Evolutionary conservation across 139 green algal species (phyloP), one percentile per base, ranked within the genome.

Genomic region (Tetraselmis striata): DNA sequence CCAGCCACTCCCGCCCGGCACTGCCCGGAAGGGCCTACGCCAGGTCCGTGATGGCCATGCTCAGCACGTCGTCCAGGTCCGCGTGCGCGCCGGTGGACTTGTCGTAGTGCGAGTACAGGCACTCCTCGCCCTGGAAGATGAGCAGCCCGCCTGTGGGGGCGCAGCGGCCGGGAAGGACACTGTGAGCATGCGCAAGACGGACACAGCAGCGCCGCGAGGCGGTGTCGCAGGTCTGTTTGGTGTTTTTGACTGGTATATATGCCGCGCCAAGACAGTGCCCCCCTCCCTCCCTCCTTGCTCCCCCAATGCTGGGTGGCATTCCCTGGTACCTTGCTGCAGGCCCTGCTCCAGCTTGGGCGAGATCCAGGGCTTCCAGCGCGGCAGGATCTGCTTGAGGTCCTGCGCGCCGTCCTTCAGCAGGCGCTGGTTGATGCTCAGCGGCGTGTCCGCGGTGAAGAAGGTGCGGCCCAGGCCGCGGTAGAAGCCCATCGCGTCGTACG

Each of bases 81-180:
- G 83, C 85, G 81, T 89, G 83, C 26, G 78, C 83, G 2, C 83
- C 83, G 1, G 85, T 86, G 31, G 31, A 32, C 30, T 76, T 23
- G 27, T 89, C 85, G 32, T 87, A 85, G 83, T 84, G 76, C 75
- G 78, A 22, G 25, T 86, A 76, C 23, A 79, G 67, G 58, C 59
- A 75, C 31, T 86, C 30, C 59, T 59, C 28, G 77, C 85, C 84
- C 23, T 85, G 2, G 78, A 90, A 90, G 28, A 86, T 80, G 27
- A 90, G 76, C 58, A 79, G 67, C 2, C 86, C 86, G 1, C 86
- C 86, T 77, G 95, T n/a, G n/a, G n/a, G n/a, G n/a, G n/a, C n/a
- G n/a, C n/a, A n/a, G n/a, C n/a, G n/a, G n/a, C n/a, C n/a, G n/a
- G n/a, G n/a, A n/a, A n/a, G n/a, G n/a, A n/a, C n/a, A n/a, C n/a